phyloP scores from a whole-genome alignment of 352 stramenopile genomes.

The Globisporangium viniferum region DNA sequence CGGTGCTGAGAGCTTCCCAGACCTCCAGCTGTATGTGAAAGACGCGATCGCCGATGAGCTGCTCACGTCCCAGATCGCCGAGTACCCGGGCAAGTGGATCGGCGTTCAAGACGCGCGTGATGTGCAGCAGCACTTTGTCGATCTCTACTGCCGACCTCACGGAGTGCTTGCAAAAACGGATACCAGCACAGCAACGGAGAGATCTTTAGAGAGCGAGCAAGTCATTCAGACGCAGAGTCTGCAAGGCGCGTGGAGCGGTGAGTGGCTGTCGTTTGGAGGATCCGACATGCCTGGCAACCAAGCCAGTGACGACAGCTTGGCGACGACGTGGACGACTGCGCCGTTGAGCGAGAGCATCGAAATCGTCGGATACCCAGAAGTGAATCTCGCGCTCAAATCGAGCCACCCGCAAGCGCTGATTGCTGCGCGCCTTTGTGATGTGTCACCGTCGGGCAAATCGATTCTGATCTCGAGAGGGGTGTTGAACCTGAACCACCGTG shows the following conservation, averaged over 20 bases:
- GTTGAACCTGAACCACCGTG: constrained; percentile 41
- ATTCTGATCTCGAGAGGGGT: constrained; percentile 40
- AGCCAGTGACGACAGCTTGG: constrained; percentile 31
- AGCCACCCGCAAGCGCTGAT: constrained; percentile 36
- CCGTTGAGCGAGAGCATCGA: constrained; percentile 22
- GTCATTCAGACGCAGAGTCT: constrained; percentile 28
- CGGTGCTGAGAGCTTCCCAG: constrained; percentile 22
- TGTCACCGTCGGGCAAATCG: constrained; percentile 40
- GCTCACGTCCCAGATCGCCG: constrained; percentile 29
- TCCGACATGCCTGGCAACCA: constrained; percentile 49
- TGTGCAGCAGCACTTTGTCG: constrained; percentile 36
- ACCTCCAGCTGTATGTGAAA: constrained; percentile 51
- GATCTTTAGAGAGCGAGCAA: constrained; percentile 8
- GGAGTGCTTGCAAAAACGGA: neutral
- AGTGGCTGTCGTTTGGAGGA: constrained; percentile 51
- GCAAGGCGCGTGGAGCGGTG: constrained; percentile 45
- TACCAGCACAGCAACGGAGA: neutral
- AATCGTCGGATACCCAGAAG: constrained; percentile 39
- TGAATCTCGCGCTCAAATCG: constrained; percentile 33
- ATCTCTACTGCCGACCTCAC: constrained; percentile 24
- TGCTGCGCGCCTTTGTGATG: constrained; percentile 39
- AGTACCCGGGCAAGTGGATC: constrained; percentile 43
- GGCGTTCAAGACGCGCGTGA: constrained; percentile 26
- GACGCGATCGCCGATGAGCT: constrained; percentile 26
- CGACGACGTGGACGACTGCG: constrained; percentile 28